Conservation (phyloP, 2,329 filamentous ascomycete species). For the Dryadomyces quercus-mongolicae region DNA sequence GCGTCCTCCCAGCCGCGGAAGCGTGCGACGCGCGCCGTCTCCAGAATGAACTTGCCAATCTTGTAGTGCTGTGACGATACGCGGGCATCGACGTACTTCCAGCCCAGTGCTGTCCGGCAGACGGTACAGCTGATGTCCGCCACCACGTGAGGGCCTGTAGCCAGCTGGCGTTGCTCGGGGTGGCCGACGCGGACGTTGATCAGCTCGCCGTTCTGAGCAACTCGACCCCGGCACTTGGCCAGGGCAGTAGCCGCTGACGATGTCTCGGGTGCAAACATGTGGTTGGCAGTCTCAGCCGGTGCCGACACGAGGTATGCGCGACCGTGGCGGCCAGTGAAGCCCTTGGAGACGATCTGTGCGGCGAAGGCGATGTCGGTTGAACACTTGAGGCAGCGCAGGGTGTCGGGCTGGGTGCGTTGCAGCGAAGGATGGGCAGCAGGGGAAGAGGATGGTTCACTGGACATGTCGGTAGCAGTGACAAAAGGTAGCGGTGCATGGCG, state of each 20-base stretch:
- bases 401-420: slow-evolving; percentile 35
- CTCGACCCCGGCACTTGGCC: slow-evolving; percentile 8
- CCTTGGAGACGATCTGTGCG: slow-evolving; percentile 51
- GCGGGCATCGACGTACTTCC: slow-evolving; percentile 56
- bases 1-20: slow-evolving; percentile 37
- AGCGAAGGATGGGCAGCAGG: slow-evolving; percentile 14
- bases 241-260: slow-evolving; percentile 13
- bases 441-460: too few species aligned
- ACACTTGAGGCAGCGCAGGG: slow-evolving; percentile 46
- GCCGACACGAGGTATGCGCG: slow-evolving; percentile 47
- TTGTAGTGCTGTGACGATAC: slow-evolving; percentile 52
- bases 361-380: slow-evolving; percentile 48
- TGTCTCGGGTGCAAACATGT: slow-evolving; percentile 8
- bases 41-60: slow-evolving; percentile 56
- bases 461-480: too few species aligned
- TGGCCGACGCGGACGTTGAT: slow-evolving; percentile 44
- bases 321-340: slow-evolving; percentile 54
- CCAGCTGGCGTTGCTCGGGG: slow-evolving; percentile 42
- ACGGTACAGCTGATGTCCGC: slow-evolving; percentile 48
- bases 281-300: slow-evolving; percentile 6
- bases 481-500: background rate
- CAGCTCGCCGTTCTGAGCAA: slow-evolving; percentile 18
- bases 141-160: slow-evolving; percentile 52
- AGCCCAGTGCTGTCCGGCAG: slow-evolving; percentile 47
- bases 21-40: slow-evolving; percentile 44